phyloP scores from a whole-genome alignment of 2,329 filamentous ascomycete genomes.

The Plectosphaerella cucumerina region DNA sequence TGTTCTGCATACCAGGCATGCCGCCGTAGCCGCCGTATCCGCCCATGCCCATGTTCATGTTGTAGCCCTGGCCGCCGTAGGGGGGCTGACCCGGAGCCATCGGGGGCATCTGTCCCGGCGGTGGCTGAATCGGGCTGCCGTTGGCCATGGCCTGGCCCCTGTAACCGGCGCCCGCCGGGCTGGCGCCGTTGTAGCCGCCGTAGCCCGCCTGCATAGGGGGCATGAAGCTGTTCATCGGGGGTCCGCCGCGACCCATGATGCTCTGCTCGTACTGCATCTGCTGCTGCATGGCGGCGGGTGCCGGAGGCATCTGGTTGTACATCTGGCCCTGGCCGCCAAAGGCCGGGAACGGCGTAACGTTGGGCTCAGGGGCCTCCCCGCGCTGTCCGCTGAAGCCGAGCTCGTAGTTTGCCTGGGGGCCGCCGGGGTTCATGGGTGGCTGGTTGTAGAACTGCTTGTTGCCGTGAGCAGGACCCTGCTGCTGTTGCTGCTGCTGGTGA shows the following conservation, averaged over 20 bases:
- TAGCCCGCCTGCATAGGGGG: slow-evolving; percentile 52
- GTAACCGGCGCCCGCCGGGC: slow-evolving; percentile 51
- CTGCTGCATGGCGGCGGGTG: slow-evolving; percentile 42
- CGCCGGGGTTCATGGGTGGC: slow-evolving; percentile 34
- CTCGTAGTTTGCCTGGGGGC: slow-evolving; percentile 42
- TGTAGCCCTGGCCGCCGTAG: slow-evolving; percentile 46
- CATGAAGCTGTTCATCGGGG: slow-evolving; percentile 55
- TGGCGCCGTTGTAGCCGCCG: slow-evolving; percentile 44
- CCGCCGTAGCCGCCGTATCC: slow-evolving; percentile 26
- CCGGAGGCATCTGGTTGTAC: slow-evolving; percentile 44
- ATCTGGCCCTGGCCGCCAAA: slow-evolving; percentile 49
- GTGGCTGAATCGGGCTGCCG: slow-evolving; percentile 46
- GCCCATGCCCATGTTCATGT: slow-evolving; percentile 41
- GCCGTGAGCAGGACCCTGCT: slow-evolving; percentile 24
- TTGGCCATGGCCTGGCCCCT: slow-evolving; percentile 47
- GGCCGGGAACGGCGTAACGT: slow-evolving; percentile 43
- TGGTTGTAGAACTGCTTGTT: slow-evolving; percentile 49
- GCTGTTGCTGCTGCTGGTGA: slow-evolving; percentile 35
- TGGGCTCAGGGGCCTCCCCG: slow-evolving; percentile 47
- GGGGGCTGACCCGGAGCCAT: slow-evolving; percentile 35
- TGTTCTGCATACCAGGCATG: slow-evolving; percentile 35
- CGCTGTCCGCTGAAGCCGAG: slow-evolving; percentile 44
- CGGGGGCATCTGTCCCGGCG: slow-evolving; percentile 33
- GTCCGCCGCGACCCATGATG: slow-evolving; percentile 49
- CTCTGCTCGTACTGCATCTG: slow-evolving; percentile 57